phyloP scores from a whole-genome alignment of 345 rosid genomes.

The Eucalyptus regnans region DNA sequence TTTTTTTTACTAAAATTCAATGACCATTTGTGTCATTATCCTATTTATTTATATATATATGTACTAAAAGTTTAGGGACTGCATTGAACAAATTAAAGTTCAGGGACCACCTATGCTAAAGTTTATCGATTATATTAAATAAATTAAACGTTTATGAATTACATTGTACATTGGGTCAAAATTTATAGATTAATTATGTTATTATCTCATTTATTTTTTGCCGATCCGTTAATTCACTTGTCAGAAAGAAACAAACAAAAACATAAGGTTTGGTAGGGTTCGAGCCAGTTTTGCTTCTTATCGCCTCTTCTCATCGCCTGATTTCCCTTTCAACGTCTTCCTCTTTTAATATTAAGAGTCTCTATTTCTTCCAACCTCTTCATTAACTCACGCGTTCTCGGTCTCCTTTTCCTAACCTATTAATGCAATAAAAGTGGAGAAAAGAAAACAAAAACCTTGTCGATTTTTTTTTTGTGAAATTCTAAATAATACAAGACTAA shows the following conservation, averaged over 20 bases:
- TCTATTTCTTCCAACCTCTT: background rate
- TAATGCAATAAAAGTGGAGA: background rate
- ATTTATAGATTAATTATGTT: too few relatives aligned
- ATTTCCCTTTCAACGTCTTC: background rate
- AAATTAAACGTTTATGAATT: too few relatives aligned
- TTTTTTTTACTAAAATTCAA: too few relatives aligned
- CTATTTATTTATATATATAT: too few relatives aligned
- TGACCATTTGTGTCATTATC: too few relatives aligned
- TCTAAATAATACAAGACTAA: too few relatives aligned
- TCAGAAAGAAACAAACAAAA: too few relatives aligned
- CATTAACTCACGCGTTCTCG: background rate
- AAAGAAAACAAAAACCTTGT: too few relatives aligned
- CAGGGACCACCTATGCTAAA: accelerated
- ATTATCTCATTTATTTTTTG: too few relatives aligned
- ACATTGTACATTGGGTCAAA: accelerated
- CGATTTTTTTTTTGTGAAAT: too few relatives aligned
- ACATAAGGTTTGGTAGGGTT: background rate
- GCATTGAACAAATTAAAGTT: accelerated
- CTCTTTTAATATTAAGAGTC: background rate
- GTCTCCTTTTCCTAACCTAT: background rate
- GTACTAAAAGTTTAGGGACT: accelerated
- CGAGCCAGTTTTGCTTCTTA: background rate
- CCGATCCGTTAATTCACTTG: accelerated
- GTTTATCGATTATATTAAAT: too few relatives aligned
- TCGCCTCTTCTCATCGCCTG: too few relatives aligned